A percentile compares a stretch with the other conserved stretches of the same genome.
These are phyloP conservation scores for Camelina hispida DNA, from an alignment of 345 rosid species.

Conservation along the genomic window DNA sequence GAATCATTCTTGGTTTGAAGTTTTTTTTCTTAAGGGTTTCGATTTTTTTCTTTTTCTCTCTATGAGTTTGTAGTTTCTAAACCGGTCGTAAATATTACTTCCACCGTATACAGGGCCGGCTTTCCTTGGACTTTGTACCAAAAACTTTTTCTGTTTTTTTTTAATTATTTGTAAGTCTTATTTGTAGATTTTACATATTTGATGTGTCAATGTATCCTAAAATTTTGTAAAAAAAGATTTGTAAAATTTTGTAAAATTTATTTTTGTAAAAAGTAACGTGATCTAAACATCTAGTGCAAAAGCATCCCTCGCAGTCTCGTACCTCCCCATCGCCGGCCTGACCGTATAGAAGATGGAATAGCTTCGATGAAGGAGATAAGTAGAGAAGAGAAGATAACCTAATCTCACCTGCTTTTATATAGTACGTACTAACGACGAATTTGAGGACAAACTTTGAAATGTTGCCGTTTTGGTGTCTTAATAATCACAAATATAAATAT, in stretches of 20 bases:
- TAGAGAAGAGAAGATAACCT: conserved; percentile 40
- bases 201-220: too few species aligned
- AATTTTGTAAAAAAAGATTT: too few species aligned
- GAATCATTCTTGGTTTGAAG: conserved; percentile 30
- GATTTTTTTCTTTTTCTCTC: not conserved
- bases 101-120: not conserved
- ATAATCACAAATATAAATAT: too few species aligned
- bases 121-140: too few species aligned
- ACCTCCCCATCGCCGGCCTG: too few species aligned
- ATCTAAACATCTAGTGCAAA: too few species aligned
- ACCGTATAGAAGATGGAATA: conserved; percentile 35
- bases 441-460: not conserved
- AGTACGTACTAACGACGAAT: conserved; percentile 12
- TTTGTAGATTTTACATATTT: too few species aligned
- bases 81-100: not conserved
- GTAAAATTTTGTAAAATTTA: too few species aligned
- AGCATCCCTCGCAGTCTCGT: too few species aligned
- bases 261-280: too few species aligned
- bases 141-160: too few species aligned
- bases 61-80: not conserved
- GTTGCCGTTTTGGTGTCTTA: conserved; percentile 29
- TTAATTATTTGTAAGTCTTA: too few species aligned
- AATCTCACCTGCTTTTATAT: conserved; percentile 44
- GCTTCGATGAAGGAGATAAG: conserved; percentile 32
- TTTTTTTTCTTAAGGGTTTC: not conserved